Conservation (phyloP, 257 asterid genomes). For the Nicotiana attenuata region DNA sequence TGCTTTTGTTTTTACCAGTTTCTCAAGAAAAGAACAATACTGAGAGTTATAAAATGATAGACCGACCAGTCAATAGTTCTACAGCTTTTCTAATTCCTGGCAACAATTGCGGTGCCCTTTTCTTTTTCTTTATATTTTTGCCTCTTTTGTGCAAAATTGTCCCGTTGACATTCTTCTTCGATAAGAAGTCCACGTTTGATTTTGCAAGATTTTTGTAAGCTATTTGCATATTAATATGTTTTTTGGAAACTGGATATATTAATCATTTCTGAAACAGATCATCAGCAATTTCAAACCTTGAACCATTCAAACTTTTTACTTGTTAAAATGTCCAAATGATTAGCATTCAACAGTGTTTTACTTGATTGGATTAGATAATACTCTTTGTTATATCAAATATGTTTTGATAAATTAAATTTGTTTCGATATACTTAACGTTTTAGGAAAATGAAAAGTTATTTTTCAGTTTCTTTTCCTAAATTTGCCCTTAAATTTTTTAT, state of each 20-base stretch:
- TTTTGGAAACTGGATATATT: not conserved
- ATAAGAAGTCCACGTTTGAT: not conserved
- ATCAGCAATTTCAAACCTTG: not conserved
- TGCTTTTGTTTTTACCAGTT: not conserved
- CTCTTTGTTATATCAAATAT: not conserved
- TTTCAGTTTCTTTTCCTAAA: not conserved
- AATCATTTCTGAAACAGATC: slow-evolving; percentile 5
- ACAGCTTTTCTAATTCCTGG: too few species aligned
- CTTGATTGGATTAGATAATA: not conserved
- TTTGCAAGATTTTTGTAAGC: not conserved
- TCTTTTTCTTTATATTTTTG: not conserved
- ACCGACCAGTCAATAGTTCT: not conserved
- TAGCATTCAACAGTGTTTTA: slow-evolving; percentile 1
- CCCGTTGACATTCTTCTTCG: not conserved
- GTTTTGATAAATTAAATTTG: not conserved
- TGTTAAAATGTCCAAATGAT: not conserved
- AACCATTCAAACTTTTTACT: not conserved
- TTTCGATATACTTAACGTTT: too few species aligned
- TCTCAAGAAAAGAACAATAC: not conserved
- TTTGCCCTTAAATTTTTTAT: not conserved
- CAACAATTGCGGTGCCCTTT: not conserved
- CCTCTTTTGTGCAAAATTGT: not conserved
- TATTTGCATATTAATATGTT: not conserved
- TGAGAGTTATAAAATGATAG: not conserved
- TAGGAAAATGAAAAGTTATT: too few species aligned